Evolutionary conservation across 1,139 yeast genomes (phyloP).

Genomic region (Hyphopichia wangnamkhiaoensis): DNA sequence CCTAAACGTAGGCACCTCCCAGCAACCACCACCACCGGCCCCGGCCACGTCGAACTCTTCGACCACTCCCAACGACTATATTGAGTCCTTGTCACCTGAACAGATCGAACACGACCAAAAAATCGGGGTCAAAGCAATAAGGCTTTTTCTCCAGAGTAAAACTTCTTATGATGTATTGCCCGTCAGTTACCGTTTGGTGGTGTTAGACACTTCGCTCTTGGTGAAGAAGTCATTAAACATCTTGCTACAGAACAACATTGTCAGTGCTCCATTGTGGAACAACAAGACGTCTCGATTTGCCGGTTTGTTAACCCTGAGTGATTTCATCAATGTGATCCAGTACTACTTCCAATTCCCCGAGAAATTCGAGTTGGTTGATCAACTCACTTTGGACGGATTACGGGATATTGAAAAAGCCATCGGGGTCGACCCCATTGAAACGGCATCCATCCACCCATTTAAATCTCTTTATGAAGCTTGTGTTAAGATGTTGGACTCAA

Average conservation of each 20-base stretch:
- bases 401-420: slow-evolving; percentile 84
- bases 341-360: slow-evolving; percentile 92
- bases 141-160: slow-evolving; percentile 82
- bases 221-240: slow-evolving; percentile 92
- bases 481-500: slow-evolving; percentile 83
- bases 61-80: slow-evolving; percentile 46
- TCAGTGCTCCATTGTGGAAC: slow-evolving; percentile 97
- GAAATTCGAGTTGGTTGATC: slow-evolving; percentile 85
- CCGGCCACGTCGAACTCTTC: slow-evolving; percentile 10
- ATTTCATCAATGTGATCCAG: slow-evolving; percentile 93
- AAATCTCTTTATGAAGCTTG: slow-evolving; percentile 92
- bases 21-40: too few relatives aligned
- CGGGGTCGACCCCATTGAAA: slow-evolving; percentile 87
- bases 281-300: slow-evolving; percentile 87
- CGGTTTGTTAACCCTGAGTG: slow-evolving; percentile 88
- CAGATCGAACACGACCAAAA: slow-evolving; percentile 61
- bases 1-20: slow-evolving; percentile 1
- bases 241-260: slow-evolving; percentile 87
- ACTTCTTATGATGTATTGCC: slow-evolving; percentile 97
- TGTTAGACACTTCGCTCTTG: slow-evolving; percentile 85
- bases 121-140: slow-evolving; percentile 72
- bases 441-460: slow-evolving; percentile 88
- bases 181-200: slow-evolving; percentile 89
- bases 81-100: slow-evolving; percentile 41
- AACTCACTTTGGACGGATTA: slow-evolving; percentile 80